Evolutionary conservation across 2,329 filamentous ascomycete species (phyloP), one percentile per base, ranked within the genome.

Genomic region (Verticillium klebahnii): DNA sequence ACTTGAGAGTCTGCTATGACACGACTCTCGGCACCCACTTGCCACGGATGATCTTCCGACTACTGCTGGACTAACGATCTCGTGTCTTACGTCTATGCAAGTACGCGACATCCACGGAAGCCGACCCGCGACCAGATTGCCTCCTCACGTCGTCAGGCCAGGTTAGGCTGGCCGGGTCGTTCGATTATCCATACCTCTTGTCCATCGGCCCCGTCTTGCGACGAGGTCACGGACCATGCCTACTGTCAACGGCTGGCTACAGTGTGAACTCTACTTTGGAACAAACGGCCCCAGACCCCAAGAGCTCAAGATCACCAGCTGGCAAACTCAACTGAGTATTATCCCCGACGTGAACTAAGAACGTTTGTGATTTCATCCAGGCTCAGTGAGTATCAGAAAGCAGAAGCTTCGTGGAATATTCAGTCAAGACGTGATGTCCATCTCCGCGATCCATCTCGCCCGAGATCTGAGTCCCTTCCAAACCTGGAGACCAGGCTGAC

Each of bases 401-500:
- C 29, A 29, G 29, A 29, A 4, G 29, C 29, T 4, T 29, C 29
- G 29, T 29, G 29, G 29, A 29, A 5, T 29, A 29, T 6, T 6
- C 29, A 29, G 29, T 29, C 29, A 29, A 29, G 5, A 29, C 29
- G 29, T 4, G 29, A 29, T 29, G 29, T 29, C 29, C 15, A 40
- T 4, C 34, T 36, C 34, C 14, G 12, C 34, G 34, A 36, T 3
- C 34, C 9, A 36, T 14, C 9, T 14, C 34, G 9, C 34, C 34
- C 34, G 40, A 14, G 40, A 15, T 50, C 40, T 15, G 1, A 29
- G 50, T 25, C 25, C 50, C 4, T 25, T 54, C 19, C 54, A 17
- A 3, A 4, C 31, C 25, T n/a, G 54, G 25, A 32, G 14, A 25
- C 14, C 1, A 19, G 3, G 70, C 68, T 75, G 69, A 74, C 62